Conservation (phyloP, 2,329 filamentous ascomycete species). For the Alternaria sp. region DNA sequence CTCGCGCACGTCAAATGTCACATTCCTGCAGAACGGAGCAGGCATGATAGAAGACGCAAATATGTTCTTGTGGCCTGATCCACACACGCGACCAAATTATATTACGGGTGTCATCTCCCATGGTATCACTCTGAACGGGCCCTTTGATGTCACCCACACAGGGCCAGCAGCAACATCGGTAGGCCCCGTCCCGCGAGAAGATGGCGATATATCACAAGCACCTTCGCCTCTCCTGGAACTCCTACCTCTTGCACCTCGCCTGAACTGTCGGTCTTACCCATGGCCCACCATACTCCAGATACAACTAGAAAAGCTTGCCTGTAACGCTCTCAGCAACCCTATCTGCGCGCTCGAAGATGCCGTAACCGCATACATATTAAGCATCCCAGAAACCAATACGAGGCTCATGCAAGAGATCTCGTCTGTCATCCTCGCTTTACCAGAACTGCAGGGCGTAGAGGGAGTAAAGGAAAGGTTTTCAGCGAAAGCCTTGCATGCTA, state of each 20-base stretch:
- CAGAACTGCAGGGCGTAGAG: slow-evolving; percentile 1
- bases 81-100: slow-evolving; percentile 1
- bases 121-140: slow-evolving; percentile 2
- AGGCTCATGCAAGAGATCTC: slow-evolving; percentile 9
- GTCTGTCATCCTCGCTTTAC: slow-evolving; percentile 4
- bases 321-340: slow-evolving; percentile 9
- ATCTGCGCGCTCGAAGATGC: slow-evolving; percentile 9
- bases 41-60: slow-evolving; percentile 10
- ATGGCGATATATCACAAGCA: neutral
- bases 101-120: slow-evolving; percentile 1
- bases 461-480: slow-evolving; percentile 3
- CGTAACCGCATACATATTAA: slow-evolving; percentile 3
- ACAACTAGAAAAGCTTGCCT: neutral
- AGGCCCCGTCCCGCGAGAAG: neutral
- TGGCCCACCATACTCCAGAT: slow-evolving; percentile 1
- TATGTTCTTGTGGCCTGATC: neutral
- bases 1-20: neutral
- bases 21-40: slow-evolving; percentile 6
- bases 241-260: neutral
- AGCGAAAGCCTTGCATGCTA: neutral
- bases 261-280: neutral
- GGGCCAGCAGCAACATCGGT: slow-evolving; percentile 2
- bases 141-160: slow-evolving; percentile 8
- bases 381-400: slow-evolving; percentile 4
- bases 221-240: neutral